Conservation (phyloP, 225 moss, liverwort and hornwort species). For the Thuidium tamariscinum region DNA sequence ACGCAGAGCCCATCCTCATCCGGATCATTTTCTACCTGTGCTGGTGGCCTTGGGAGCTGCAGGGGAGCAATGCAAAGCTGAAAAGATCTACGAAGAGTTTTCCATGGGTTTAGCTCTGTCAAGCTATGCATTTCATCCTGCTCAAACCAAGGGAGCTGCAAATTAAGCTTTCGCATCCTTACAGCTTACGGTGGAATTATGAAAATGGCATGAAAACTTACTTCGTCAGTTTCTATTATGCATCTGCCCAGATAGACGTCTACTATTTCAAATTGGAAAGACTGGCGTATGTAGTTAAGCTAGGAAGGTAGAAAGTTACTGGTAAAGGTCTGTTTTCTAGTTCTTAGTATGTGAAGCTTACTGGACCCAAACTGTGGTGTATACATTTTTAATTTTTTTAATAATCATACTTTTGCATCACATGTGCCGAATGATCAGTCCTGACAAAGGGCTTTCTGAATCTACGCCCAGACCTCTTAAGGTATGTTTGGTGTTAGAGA, state of each 20-base stretch:
- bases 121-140: constrained; percentile 35
- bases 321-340: not conserved
- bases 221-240: not conserved
- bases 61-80: constrained; percentile 32
- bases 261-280: not conserved
- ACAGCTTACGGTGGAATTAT: not conserved
- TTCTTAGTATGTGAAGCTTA: not conserved
- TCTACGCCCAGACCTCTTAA: not conserved
- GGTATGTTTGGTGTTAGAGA: no score
- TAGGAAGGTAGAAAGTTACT: not conserved
- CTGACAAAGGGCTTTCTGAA: not conserved
- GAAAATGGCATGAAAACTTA: not conserved
- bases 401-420: not conserved
- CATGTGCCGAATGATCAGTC: not conserved
- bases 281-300: not conserved
- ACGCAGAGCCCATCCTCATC: constrained; percentile 55
- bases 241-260: not conserved
- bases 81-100: constrained; percentile 41
- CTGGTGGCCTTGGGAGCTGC: constrained; percentile 78
- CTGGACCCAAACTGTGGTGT: not conserved
- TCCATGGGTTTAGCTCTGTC: constrained; percentile 29
- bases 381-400: not conserved
- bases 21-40: constrained; percentile 67
- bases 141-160: not conserved
- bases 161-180: not conserved